Conservation (phyloP, 192 early-diverging fungal species). For the Jimgerdemannia flammicorona region DNA sequence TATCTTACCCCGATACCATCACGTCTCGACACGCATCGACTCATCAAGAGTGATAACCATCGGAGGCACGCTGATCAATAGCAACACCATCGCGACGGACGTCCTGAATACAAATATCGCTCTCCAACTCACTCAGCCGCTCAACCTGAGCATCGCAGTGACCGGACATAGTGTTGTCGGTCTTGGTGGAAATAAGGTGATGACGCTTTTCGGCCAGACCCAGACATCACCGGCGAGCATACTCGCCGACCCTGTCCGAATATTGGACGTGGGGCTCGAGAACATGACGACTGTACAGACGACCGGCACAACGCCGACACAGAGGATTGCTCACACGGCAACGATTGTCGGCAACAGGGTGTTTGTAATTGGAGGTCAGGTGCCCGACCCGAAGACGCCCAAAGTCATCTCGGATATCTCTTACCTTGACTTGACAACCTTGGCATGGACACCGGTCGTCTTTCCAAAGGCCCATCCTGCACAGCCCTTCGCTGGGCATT, state of each 20-base stretch:
- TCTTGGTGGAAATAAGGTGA: background rate
- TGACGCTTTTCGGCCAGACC: background rate
- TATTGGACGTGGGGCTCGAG: background rate
- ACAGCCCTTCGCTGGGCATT: constrained; percentile 1
- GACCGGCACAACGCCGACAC: background rate
- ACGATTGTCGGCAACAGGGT: background rate
- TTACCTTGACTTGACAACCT: background rate
- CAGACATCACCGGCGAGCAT: background rate
- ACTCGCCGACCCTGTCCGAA: background rate
- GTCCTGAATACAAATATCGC: background rate
- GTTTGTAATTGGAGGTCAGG: background rate
- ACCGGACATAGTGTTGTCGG: background rate
- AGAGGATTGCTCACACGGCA: background rate
- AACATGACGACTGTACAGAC: background rate
- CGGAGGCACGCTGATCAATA: background rate
- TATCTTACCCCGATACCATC: background rate
- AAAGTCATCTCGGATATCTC: background rate
- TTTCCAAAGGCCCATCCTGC: background rate
- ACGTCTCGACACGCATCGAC: background rate
- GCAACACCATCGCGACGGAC: background rate
- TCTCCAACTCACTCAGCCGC: background rate
- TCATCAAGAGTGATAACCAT: background rate
- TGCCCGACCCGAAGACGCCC: background rate
- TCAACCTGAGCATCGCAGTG: background rate
- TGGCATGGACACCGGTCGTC: background rate